Evolutionary conservation across 192 early-diverging fungal species (phyloP).

Genomic region (Thamnidium elegans): DNA sequence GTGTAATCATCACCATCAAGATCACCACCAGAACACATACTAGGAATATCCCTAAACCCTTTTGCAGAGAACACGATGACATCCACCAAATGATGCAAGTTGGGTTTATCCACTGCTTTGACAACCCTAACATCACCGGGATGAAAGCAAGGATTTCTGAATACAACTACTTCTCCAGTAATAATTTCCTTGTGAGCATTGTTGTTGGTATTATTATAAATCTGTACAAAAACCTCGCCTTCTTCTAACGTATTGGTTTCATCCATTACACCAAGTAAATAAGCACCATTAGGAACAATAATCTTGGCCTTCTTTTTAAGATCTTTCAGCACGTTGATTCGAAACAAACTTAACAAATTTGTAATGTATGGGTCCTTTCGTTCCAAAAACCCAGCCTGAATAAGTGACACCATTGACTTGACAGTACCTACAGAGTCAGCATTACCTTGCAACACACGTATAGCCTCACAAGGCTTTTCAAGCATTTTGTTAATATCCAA

Average conservation of each 20-base stretch:
- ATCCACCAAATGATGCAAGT: conserved; percentile 50
- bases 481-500: conserved; percentile 38
- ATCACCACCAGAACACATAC: conserved; percentile 79
- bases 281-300: conserved; percentile 49
- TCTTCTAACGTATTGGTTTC: conserved; percentile 43
- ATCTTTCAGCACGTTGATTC: conserved; percentile 43
- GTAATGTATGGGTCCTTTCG: conserved; percentile 42
- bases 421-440: conserved; percentile 45
- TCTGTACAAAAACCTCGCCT: conserved; percentile 51
- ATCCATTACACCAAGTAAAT: conserved; percentile 55
- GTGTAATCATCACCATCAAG: conserved; percentile 77
- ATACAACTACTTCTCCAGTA: conserved; percentile 41
- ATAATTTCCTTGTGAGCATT: conserved; percentile 28
- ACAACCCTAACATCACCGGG: conserved; percentile 64
- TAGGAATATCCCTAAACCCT: conserved; percentile 67
- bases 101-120: conserved; percentile 50
- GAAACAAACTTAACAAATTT: conserved; percentile 44
- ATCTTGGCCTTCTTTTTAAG: conserved; percentile 54
- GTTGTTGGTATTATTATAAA: conserved; percentile 28
- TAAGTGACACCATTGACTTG: conserved; percentile 37
- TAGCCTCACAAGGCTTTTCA: conserved; percentile 31
- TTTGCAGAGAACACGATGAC: conserved; percentile 73
- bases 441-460: conserved; percentile 38
- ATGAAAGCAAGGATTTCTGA: conserved; percentile 63
- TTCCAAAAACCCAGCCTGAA: conserved; percentile 47